Percentiles rank a stretch among this genome's conserved stretches.
These are phyloP conservation scores for Talaromyces funiculosus DNA, from an alignment of 2,329 filamentous ascomycete genomes.

Conservation along the genomic window DNA sequence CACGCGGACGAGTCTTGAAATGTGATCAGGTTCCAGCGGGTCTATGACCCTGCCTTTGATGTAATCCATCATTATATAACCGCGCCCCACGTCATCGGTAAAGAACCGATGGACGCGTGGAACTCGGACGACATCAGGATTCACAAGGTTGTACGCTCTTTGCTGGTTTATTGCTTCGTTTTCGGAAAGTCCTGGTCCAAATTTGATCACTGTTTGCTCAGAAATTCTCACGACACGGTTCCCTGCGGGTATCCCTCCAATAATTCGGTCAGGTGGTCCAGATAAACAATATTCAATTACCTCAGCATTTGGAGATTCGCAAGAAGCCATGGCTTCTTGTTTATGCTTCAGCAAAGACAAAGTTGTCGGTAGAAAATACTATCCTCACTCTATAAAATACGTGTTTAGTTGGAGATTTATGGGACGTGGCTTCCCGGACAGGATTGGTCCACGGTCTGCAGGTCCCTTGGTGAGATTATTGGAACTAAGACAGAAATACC, in stretches of 20 bases:
- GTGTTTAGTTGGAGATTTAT: too few relatives aligned
- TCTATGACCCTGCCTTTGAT: neutral
- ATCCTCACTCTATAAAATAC: too few relatives aligned
- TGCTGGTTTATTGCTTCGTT: neutral
- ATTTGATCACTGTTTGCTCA: neutral
- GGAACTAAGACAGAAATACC: too few relatives aligned
- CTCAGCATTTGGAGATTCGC: neutral
- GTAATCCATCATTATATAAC: constrained; percentile 2
- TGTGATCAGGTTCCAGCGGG: neutral
- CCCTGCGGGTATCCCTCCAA: neutral
- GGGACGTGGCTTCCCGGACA: too few relatives aligned
- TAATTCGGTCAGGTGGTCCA: neutral
- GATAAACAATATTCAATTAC: neutral
- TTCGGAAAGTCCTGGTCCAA: neutral
- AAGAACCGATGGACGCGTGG: constrained; percentile 2
- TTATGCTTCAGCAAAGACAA: too few relatives aligned
- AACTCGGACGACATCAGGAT: neutral
- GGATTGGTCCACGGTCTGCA: too few relatives aligned
- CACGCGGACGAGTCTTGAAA: neutral
- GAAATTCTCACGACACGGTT: neutral
- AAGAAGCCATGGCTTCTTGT: neutral
- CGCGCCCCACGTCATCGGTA: neutral
- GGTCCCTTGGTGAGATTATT: too few relatives aligned
- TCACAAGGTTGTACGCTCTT: neutral
- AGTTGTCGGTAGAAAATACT: too few relatives aligned